Percentiles rank a stretch among this genome's conserved stretches.
Evolutionary conservation across 768 basidiomycete genomes (phyloP).

Genomic region (Phaffia tasmanica): DNA sequence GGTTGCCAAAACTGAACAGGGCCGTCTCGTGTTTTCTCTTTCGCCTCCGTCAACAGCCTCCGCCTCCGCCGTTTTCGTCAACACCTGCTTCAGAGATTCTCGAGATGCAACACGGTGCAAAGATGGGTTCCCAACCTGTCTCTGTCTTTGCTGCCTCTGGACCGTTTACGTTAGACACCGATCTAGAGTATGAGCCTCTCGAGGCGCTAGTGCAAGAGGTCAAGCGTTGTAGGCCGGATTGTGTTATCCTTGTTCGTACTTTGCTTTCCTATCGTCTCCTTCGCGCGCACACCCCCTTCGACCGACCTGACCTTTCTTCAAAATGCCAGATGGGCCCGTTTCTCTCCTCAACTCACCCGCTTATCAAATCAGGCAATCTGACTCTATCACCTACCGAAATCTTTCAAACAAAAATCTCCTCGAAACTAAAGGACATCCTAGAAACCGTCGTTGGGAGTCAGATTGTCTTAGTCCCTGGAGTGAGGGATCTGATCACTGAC

Average conservation of each 20-base stretch:
- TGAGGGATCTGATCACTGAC: conserved; percentile 64
- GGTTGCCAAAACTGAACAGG: not conserved
- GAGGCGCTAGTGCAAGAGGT: conserved; percentile 52
- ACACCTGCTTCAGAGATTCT: conserved; percentile 40
- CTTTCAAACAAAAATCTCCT: conserved; percentile 56
- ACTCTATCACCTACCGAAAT: conserved; percentile 54
- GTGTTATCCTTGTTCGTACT: conserved; percentile 58
- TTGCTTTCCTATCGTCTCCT: not conserved
- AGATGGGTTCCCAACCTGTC: conserved; percentile 45
- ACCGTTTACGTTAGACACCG: conserved; percentile 69
- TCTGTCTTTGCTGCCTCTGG: conserved; percentile 67
- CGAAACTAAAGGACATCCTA: conserved; percentile 50
- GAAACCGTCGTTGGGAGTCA: conserved; percentile 55
- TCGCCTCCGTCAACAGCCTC: conserved; percentile 44
- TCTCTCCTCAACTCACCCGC: conserved; percentile 63
- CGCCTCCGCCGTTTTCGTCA: conserved; percentile 45
- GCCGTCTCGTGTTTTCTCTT: not conserved
- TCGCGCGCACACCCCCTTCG: not conserved
- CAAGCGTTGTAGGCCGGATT: conserved; percentile 56
- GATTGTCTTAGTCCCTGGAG: conserved; percentile 68
- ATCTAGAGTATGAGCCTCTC: conserved; percentile 66
- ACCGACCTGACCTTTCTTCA: not conserved
- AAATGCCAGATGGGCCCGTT: conserved; percentile 73
- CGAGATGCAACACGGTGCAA: conserved; percentile 39
- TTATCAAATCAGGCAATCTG: conserved; percentile 62